Conservation (phyloP, 2,329 filamentous ascomycete species). For the Aspergillus brasiliensis region DNA sequence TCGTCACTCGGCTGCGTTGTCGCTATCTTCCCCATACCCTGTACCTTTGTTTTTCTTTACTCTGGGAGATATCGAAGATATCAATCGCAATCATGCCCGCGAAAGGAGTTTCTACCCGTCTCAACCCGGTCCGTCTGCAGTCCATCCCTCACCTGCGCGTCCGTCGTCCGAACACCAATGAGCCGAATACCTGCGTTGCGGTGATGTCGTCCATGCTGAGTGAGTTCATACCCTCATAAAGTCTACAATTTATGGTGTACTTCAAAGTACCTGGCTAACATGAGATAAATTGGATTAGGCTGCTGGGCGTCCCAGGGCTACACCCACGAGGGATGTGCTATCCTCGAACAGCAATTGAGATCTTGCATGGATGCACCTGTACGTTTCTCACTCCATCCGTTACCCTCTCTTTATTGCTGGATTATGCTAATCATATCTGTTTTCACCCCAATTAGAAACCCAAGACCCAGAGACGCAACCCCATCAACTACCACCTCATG, state of each 20-base stretch:
- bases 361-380: slow-evolving; percentile 80
- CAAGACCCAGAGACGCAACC: slow-evolving; percentile 64
- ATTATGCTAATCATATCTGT: neutral
- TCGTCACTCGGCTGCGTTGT: slow-evolving; percentile 7
- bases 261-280: too few relatives aligned
- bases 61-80: neutral
- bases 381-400: slow-evolving; percentile 49
- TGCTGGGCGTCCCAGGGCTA: slow-evolving; percentile 53
- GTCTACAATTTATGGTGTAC: too few relatives aligned
- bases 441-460: slow-evolving; percentile 52
- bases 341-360: slow-evolving; percentile 62
- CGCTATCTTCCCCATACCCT: slow-evolving; percentile 18
- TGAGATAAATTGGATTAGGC: slow-evolving; percentile 27
- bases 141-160: slow-evolving; percentile 61
- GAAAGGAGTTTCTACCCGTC: slow-evolving; percentile 46
- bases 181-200: slow-evolving; percentile 65
- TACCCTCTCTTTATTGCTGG: neutral
- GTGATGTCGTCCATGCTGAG: slow-evolving; percentile 69
- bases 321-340: slow-evolving; percentile 58
- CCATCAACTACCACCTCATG: slow-evolving; percentile 88
- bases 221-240: slow-evolving; percentile 42
- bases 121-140: slow-evolving; percentile 50
- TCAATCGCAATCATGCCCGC: slow-evolving; percentile 42
- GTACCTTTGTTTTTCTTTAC: neutral
- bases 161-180: slow-evolving; percentile 62